These are phyloP conservation scores for Adansonia gregorii DNA, from an alignment of 441 rosid genomes.

Conservation along the genomic window DNA sequence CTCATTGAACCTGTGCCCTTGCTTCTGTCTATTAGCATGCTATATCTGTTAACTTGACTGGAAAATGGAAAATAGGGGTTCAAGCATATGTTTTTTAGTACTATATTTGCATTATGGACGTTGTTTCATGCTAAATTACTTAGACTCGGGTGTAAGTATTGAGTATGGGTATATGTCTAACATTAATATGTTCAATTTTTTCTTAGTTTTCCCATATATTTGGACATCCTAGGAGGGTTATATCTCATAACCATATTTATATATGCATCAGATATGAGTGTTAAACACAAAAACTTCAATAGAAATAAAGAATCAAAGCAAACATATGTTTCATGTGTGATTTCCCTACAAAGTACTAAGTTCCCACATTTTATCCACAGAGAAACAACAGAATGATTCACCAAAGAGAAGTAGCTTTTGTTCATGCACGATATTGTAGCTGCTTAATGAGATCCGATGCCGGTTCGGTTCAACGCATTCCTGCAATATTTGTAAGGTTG, in stretches of 20 bases:
- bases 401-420: conserved; percentile 49
- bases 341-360: not conserved
- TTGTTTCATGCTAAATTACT: not conserved
- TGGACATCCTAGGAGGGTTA: too few species aligned
- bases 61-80: conserved; percentile 8
- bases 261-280: too few species aligned
- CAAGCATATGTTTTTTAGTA: not conserved
- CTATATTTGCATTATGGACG: not conserved
- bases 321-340: not conserved
- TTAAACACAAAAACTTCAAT: too few species aligned
- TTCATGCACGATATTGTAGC: conserved; percentile 69
- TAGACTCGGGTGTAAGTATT: too few species aligned
- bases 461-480: not conserved
- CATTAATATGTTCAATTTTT: too few species aligned
- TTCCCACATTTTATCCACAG: conserved; percentile 38
- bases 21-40: not conserved
- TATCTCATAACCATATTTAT: too few species aligned
- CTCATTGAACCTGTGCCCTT: not conserved
- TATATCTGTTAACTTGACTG: not conserved
- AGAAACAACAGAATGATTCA: conserved; percentile 54
- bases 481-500: conserved; percentile 23
- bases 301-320: not conserved
- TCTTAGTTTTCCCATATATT: too few species aligned
- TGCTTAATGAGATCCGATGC: not conserved
- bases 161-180: too few species aligned